These are phyloP conservation scores for Tetrapisispora phaffii DNA, from an alignment of 805 yeast species.

Conservation along the genomic window DNA sequence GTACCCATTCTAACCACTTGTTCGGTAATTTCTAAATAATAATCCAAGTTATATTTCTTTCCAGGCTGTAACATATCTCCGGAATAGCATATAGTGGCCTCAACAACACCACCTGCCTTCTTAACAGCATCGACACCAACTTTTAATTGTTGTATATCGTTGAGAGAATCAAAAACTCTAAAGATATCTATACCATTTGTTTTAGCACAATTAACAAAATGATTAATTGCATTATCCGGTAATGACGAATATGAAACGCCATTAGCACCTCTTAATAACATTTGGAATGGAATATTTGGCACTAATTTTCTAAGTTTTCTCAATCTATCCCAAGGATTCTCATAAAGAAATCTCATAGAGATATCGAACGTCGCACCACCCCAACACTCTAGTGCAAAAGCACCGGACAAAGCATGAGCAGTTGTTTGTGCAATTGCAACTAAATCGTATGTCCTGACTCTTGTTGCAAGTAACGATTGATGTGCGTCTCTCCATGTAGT, in stretches of 20 bases:
- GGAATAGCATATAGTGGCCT: constrained; percentile 94
- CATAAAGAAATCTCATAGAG: constrained; percentile 92
- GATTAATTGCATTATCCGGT: constrained; percentile 97
- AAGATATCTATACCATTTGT: constrained; percentile 91
- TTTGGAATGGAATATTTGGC: constrained; percentile 97
- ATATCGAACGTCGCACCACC: constrained; percentile 99
- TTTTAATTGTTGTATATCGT: constrained; percentile 87
- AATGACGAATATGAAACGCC: constrained; percentile 95
- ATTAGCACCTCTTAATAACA: constrained; percentile 96
- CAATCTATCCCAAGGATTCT: constrained; percentile 96
- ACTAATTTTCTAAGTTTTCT: constrained; percentile 76
- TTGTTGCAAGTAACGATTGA: constrained; percentile 93
- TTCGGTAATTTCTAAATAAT: constrained; percentile 73
- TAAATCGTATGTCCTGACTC: constrained; percentile 88
- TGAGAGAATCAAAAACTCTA: constrained; percentile 93
- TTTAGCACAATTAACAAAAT: constrained; percentile 86
- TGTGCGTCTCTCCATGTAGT: constrained; percentile 99
- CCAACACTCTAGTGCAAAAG: constrained; percentile 98
- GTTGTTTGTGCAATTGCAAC: constrained; percentile 87
- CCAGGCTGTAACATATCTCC: constrained; percentile 95
- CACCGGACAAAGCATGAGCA: constrained; percentile 76
- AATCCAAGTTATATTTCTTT: constrained; percentile 87
- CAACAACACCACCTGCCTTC: constrained; percentile 97
- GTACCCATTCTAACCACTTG: constrained; percentile 86
- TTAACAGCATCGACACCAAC: constrained; percentile 96